Evolutionary conservation across 495 filamentous ascomycete genomes (phyloP), one percentile per base, ranked within the genome.

Genomic region (Hapsidospora chrysogenum): DNA sequence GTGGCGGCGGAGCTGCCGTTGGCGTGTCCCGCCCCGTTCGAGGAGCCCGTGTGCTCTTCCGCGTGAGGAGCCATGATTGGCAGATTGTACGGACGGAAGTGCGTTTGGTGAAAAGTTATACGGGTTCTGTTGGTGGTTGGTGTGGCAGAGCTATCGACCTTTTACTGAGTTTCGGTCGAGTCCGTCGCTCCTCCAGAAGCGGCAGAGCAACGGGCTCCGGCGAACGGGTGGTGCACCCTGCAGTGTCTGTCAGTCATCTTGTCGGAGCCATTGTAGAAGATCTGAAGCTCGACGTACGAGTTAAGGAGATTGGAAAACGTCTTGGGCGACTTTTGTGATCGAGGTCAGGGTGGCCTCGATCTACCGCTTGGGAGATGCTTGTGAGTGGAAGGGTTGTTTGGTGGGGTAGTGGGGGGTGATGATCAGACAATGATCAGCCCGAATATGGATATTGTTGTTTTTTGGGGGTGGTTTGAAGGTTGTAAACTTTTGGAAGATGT

Each of bases 161-260:
- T 69, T 77, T 77, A 80, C 51, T 47, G 57, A 46, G 68, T 66
- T 47, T 66, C 68, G 45, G 68, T 60, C 49, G 72, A 74, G 63
- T 89, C 85, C 72, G 82, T 78, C 74, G 80, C 74, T 57, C 79
- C 75, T 63, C 82, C 85, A 56, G 80, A 72, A 54, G 78, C 72
- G 60, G 84, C 78, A 73, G 83, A 79, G 72, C 86, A 87, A 68
- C 83, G 84, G 76, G 80, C 81, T 76, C 77, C 76, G 74, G 92
- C 87, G 78, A 80, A 92, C 65, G 85, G 85, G 75, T 96, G 81
- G 67, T 96, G 87, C 63, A 79, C 73, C 50, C 87, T 89, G 50
- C 31, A 16, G 29, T 17, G 20, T 37, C 44, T 39, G 47, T 39
- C 19, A 7, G 20, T 17, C 11, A 27, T 31, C 11, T 43, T 37